Evolutionary conservation across 2,329 filamentous ascomycete species (phyloP).

Genomic region (Aschersonia sp.): DNA sequence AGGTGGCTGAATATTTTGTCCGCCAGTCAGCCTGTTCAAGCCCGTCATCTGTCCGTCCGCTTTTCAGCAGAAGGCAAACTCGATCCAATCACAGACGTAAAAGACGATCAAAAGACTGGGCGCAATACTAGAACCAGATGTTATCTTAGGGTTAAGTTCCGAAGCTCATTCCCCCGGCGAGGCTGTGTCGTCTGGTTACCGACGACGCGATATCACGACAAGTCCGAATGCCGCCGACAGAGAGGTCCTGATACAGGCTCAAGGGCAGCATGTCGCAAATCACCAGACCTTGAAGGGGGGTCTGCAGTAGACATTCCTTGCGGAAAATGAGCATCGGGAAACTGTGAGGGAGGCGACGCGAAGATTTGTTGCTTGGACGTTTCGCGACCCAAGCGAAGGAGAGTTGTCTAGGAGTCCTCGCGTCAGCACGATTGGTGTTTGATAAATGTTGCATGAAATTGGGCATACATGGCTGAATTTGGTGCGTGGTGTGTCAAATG

Average conservation of each 20-base stretch:
- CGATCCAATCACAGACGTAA: constrained; percentile 31
- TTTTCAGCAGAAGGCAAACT: constrained; percentile 34
- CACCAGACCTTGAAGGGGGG: constrained; percentile 22
- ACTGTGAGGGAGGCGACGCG: constrained; percentile 70
- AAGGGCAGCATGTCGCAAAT: constrained; percentile 39
- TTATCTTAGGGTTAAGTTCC: constrained; percentile 96
- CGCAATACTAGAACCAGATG: constrained; percentile 61
- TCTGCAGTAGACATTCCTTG: constrained; percentile 44
- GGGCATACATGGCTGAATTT: no score
- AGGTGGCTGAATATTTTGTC: constrained; percentile 42
- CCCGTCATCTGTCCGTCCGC: constrained; percentile 20
- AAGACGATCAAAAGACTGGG: constrained; percentile 56
- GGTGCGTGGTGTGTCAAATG: no score
- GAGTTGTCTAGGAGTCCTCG: constrained; percentile 13
- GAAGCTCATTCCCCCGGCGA: constrained; percentile 46
- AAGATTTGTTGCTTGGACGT: constrained; percentile 13
- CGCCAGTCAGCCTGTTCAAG: constrained; percentile 29
- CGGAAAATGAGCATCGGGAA: constrained; percentile 60
- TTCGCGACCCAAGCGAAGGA: constrained; percentile 22
- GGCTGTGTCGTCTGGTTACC: constrained; percentile 24
- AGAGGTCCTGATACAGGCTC: constrained; percentile 45
- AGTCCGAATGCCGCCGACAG: constrained; percentile 31
- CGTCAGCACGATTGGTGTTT: no score
- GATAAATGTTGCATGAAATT: no score
- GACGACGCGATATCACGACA: constrained; percentile 21